Base-by-base conservation (phyloP, 495 filamentous ascomycete species). In the Chaetomium cochliodes region DNA sequence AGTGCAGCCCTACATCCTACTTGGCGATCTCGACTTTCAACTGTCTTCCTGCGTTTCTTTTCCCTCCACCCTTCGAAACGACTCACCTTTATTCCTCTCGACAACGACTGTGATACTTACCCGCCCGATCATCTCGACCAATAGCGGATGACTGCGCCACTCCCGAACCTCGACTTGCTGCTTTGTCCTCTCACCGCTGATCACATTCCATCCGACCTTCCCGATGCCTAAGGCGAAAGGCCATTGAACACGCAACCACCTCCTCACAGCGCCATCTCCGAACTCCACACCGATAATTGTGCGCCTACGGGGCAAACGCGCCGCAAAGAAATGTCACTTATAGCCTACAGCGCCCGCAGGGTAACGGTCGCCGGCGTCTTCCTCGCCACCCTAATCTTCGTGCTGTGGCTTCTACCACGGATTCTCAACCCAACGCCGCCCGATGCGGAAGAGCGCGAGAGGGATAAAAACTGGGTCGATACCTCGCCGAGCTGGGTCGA, bases 401-500 rank as follows among this genome's bases (percentile, higher is more conserved):
- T 76, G 42, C 44, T 73, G 26, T 76, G 76, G 56, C 61, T 62
- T 28, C 58, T 81, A 4, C 80, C 80, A 30, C 68, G 66, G 26
- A 39, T 70, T 9, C 75, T 83, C 60, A 79, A 82, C 46, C 80
- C 80, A n/a, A 76, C 76, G 4, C 70, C 70, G 3, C 78, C 76
- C 11, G 73, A 74, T 62, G 70, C 77, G 42, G 76, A 79, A 62
- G 78, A 78, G 69, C 72, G 70, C n/a, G 74, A 79, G 64, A 85
- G 89, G 65, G 88, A 93, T 74, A 70, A 73, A 53, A 73, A 71
- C 70, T 94, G 90, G 90, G 85, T 94, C 39, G 85, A 87, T 20
- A 87, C 83, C 6, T 90, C 88, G 9, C 82, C 82, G 28, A 86
- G 85, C 60, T 92, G 88, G 88, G 64, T 89, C 53, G 90, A 93